Conservation (phyloP, 225 moss, liverwort and hornwort genomes). For the Bryum argenteum region DNA sequence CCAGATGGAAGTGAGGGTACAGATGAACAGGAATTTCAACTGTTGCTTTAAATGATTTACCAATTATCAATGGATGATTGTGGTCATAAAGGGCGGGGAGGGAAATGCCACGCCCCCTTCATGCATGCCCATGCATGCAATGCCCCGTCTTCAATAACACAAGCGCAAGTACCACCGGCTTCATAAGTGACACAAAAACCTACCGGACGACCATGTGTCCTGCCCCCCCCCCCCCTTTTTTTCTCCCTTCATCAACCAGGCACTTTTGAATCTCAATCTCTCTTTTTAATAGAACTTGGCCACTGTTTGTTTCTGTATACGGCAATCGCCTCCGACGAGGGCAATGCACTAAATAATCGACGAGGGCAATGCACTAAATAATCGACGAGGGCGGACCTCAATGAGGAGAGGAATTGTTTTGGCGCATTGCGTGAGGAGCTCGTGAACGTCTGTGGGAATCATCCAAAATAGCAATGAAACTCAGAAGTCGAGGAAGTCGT, state of each 20-base stretch:
- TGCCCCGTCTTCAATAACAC: neutral
- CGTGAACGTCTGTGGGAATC: no score
- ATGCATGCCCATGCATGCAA: constrained; percentile 37
- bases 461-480: no score
- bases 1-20: neutral
- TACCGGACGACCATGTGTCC: constrained; percentile 5
- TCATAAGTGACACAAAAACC: neutral
- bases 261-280: neutral
- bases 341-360: no score
- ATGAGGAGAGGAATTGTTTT: no score
- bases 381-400: no score
- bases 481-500: no score
- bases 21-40: constrained; percentile 1
- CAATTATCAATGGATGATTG: constrained; percentile 40
- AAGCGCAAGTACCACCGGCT: neutral
- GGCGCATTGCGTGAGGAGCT: no score
- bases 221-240: neutral
- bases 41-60: constrained; percentile 27
- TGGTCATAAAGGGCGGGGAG: constrained; percentile 36
- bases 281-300: constrained; percentile 1
- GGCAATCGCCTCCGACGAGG: no score
- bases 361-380: no score
- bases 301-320: neutral
- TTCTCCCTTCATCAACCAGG: neutral
- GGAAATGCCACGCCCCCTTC: constrained; percentile 23